These are phyloP conservation scores for Lizonia empirigonia DNA, from an alignment of 2,329 filamentous ascomycete genomes.

Conservation along the genomic window DNA sequence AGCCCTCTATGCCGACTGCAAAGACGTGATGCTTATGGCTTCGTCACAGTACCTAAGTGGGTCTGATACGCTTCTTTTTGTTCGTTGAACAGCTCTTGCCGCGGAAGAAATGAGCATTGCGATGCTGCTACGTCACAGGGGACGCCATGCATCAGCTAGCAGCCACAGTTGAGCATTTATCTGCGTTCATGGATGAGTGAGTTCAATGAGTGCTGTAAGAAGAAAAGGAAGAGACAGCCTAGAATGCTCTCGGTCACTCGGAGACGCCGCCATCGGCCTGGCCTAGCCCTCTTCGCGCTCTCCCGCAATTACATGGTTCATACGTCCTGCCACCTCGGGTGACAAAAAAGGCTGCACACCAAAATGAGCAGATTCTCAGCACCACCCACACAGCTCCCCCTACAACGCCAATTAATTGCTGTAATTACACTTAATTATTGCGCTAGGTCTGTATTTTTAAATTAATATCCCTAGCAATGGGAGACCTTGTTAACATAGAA, in stretches of 20 bases:
- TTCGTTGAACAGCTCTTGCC: constrained; percentile 1
- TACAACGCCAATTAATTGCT: too few relatives aligned
- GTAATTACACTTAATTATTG: too few relatives aligned
- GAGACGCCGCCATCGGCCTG: constrained; percentile 3
- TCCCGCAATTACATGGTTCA: neutral
- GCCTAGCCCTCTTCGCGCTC: neutral
- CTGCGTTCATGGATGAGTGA: neutral
- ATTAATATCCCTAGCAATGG: too few relatives aligned
- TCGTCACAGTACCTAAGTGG: constrained; percentile 16
- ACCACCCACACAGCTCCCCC: too few relatives aligned
- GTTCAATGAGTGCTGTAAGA: neutral
- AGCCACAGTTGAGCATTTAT: neutral
- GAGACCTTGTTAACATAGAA: too few relatives aligned
- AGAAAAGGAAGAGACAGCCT: neutral
- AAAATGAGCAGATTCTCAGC: too few relatives aligned
- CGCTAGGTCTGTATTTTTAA: too few relatives aligned
- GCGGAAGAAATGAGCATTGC: constrained; percentile 3
- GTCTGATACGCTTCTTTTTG: neutral
- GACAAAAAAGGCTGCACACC: too few relatives aligned
- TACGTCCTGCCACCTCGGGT: too few relatives aligned
- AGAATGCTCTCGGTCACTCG: neutral
- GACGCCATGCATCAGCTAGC: constrained; percentile 16
- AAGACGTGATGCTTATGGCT: constrained; percentile 12
- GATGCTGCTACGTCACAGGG: constrained; percentile 22
- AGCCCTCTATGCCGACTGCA: constrained; percentile 13